A percentile compares a stretch with the other conserved stretches of the same genome.
phyloP scores from a whole-genome alignment of 192 early-diverging fungal species.

The Geosiphon pyriformis region DNA sequence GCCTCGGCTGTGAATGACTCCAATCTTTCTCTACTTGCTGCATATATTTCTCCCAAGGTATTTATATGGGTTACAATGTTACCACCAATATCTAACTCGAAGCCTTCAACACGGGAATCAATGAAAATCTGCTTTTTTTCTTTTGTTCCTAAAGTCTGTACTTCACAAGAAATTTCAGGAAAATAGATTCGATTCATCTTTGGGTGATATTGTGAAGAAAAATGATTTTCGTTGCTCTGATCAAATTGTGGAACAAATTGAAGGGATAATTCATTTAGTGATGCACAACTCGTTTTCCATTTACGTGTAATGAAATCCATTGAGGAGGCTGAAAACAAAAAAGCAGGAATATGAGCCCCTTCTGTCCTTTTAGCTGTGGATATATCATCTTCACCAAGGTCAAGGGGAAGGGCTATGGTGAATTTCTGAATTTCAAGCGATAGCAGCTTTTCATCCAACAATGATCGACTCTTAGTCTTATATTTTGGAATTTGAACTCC shows the following conservation, averaged over 20 bases:
- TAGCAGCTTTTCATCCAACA: constrained; percentile 51
- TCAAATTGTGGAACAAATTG: constrained; percentile 68
- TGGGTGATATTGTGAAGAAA: constrained; percentile 44
- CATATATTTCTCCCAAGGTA: constrained; percentile 57
- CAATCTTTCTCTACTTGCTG: constrained; percentile 51
- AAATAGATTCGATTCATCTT: constrained; percentile 49
- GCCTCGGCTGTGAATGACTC: constrained; percentile 43
- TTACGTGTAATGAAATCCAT: constrained; percentile 57
- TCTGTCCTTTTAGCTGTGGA: constrained; percentile 1
- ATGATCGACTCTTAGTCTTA: constrained; percentile 43
- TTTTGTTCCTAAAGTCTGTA: constrained; percentile 34
- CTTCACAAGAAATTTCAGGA: constrained; percentile 49
- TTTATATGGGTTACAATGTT: constrained; percentile 61
- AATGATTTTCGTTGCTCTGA: constrained; percentile 53
- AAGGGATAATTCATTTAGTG: constrained; percentile 51
- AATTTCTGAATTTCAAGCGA: constrained; percentile 49
- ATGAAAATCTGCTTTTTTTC: constrained; percentile 42
- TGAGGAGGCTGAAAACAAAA: constrained; percentile 54
- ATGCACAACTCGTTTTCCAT: constrained; percentile 48
- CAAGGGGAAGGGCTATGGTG: constrained; percentile 59
- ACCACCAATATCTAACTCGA: constrained; percentile 67
- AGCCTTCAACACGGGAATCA: constrained; percentile 61
- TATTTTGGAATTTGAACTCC: constrained; percentile 48
- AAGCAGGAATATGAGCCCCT: constrained; percentile 42
- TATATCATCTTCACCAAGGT: constrained; percentile 35